Base-by-base conservation (phyloP, 257 asterid species). In the Thymus mandschuricus region DNA sequence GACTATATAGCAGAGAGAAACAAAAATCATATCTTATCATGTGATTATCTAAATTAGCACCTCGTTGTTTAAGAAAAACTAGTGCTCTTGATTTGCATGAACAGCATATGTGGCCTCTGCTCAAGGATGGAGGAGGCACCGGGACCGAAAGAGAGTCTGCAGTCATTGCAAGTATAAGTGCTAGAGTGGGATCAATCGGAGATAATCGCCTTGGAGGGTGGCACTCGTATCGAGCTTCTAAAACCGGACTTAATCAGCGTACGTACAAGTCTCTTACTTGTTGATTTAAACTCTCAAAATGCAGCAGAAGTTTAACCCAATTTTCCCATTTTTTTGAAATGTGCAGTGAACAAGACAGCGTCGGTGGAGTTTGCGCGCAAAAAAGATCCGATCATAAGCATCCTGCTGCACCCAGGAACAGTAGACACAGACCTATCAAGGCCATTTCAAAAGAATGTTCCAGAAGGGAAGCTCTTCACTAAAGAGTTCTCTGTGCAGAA, bases 31-130 rank as follows among this genome's bases (percentile, higher is more conserved):
- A 12, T 68, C 52, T 72, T 8, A 44, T 44, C 21, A 21, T 21
- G 21, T 21, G 21, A 21, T 21, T 21, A 21, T 21, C 21, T 21
- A 21, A 21, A 21, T 21, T 21, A 21, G 21, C 21, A 21, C 21
- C 21, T 21, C 34, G 8, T 41, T 0, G 29, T 31, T 68, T 21
- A 5, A 21, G 21, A 57, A 71, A 52, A 43, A 12, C 9, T 57
- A 31, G 48, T 68, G 43, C 60, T 71, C 34, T 34, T 68, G 76
- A 70, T 82, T 72, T 69, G 65, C 45, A 59, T 76, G 83, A 58
- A 66, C 80, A 94, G 97, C 93, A 94, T 77, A 86, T 94, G 95
- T 87, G 98, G 98, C 97, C 98, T 66, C 84, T 94, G 77, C 93
- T 94, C 49, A 94, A 83, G 82, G 86, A 73, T 51, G 95, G 99